phyloP scores from a whole-genome alignment of 305 asterid species.

The Plantago rigida region DNA sequence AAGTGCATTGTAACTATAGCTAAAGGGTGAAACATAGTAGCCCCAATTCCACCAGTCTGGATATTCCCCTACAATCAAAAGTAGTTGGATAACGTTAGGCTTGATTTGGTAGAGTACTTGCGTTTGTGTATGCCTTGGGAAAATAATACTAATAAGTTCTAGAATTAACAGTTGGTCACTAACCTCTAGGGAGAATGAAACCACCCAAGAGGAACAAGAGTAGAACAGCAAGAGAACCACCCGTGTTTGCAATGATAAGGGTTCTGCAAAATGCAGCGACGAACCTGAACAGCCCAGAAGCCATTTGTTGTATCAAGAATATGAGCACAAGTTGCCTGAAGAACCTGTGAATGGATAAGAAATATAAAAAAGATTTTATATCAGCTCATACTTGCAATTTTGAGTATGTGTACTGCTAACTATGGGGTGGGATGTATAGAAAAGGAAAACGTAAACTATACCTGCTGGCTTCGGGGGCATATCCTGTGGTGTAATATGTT shows the following conservation, averaged over 20 bases:
- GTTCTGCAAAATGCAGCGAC: slow-evolving; percentile 53
- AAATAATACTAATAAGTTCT: too few species aligned
- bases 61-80: slow-evolving; percentile 24
- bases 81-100: neutral
- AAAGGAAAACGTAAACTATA: slow-evolving; percentile 9
- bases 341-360: slow-evolving; percentile 34
- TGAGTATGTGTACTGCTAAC: neutral
- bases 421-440: neutral
- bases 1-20: slow-evolving; percentile 60
- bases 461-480: slow-evolving; percentile 67
- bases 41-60: slow-evolving; percentile 74
- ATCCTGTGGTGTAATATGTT: slow-evolving; percentile 66
- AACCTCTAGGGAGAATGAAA: slow-evolving; percentile 63
- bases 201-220: slow-evolving; percentile 66
- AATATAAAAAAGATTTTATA: too few species aligned
- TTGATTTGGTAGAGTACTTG: neutral
- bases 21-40: slow-evolving; percentile 56
- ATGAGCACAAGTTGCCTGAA: slow-evolving; percentile 54
- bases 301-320: slow-evolving; percentile 36
- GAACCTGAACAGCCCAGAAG: slow-evolving; percentile 54
- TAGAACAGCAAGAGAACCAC: slow-evolving; percentile 51
- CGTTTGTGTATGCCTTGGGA: neutral
- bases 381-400: neutral
- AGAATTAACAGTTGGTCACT: neutral
- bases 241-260: slow-evolving; percentile 60